A percentile compares a stretch with the other conserved stretches of the same genome.
Conservation (phyloP, 2,329 filamentous ascomycete species). For the Cercospora sp. region DNA sequence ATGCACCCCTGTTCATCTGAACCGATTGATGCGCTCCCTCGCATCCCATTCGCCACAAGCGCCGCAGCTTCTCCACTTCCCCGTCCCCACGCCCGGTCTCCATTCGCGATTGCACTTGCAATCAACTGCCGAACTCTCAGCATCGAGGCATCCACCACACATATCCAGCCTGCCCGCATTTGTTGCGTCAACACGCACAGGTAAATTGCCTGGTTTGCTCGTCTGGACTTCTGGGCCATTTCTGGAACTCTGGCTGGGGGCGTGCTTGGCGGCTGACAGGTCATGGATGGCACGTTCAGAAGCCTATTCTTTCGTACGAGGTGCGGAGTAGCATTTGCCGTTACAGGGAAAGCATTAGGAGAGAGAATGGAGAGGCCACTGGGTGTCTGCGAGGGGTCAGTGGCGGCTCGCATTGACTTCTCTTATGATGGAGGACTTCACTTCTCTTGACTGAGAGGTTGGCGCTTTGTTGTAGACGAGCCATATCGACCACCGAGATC, state of each 20-base stretch:
- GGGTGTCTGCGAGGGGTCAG: not conserved
- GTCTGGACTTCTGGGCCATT: not conserved
- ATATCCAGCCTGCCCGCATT: not conserved
- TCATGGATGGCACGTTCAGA: not conserved
- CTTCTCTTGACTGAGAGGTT: not conserved
- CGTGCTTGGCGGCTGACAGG: not conserved
- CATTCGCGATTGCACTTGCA: not conserved
- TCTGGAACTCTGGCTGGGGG: not conserved
- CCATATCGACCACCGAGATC: not conserved
- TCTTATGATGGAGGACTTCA: not conserved
- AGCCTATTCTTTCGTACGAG: slow-evolving; percentile 5
- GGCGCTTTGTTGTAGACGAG: not conserved
- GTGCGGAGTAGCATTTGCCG: not conserved
- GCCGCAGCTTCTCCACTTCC: not conserved
- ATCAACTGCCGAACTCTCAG: not conserved
- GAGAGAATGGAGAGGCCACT: not conserved
- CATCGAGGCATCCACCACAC: not conserved
- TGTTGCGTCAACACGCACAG: not conserved
- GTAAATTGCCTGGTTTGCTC: not conserved
- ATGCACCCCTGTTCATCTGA: no score
- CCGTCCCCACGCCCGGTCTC: not conserved
- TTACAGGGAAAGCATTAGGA: not conserved
- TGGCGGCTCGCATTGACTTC: not conserved
- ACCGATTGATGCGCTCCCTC: not conserved
- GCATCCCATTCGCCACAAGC: not conserved